phyloP scores from a whole-genome alignment of 306 rosid genomes.

The Medicago arabica region DNA sequence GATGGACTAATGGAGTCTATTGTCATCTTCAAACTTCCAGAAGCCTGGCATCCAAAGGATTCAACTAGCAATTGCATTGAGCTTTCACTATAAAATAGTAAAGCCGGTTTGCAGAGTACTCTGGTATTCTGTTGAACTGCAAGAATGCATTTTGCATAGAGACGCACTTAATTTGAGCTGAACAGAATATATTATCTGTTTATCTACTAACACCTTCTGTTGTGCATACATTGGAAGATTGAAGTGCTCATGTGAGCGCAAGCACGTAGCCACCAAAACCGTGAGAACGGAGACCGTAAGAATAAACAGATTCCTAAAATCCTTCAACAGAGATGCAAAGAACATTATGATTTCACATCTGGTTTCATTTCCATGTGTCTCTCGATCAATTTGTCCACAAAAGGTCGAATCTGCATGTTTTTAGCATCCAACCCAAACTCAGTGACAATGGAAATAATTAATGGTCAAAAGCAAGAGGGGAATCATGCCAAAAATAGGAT shows the following conservation, averaged over 20 bases:
- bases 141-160: constrained; percentile 14
- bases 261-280: constrained; percentile 37
- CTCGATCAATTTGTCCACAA: constrained; percentile 89
- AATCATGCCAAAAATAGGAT: constrained; percentile 24
- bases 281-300: constrained; percentile 39
- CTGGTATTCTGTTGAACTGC: constrained; percentile 30
- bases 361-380: constrained; percentile 75
- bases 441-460: constrained; percentile 37
- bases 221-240: constrained; percentile 22
- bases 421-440: constrained; percentile 45
- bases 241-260: constrained; percentile 36
- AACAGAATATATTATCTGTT: constrained; percentile 31
- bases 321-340: constrained; percentile 27
- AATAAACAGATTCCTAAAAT: constrained; percentile 39
- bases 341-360: constrained; percentile 55
- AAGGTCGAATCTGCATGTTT: constrained; percentile 80
- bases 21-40: constrained; percentile 50
- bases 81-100: neutral
- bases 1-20: constrained; percentile 45
- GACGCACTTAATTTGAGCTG: constrained; percentile 24
- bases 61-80: constrained; percentile 36
- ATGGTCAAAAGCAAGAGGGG: constrained; percentile 37
- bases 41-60: constrained; percentile 37
- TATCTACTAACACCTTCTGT: neutral
- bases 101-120: constrained; percentile 8